phyloP scores from a whole-genome alignment of 495 filamentous ascomycete species.

The Penicillium tannophilum region DNA sequence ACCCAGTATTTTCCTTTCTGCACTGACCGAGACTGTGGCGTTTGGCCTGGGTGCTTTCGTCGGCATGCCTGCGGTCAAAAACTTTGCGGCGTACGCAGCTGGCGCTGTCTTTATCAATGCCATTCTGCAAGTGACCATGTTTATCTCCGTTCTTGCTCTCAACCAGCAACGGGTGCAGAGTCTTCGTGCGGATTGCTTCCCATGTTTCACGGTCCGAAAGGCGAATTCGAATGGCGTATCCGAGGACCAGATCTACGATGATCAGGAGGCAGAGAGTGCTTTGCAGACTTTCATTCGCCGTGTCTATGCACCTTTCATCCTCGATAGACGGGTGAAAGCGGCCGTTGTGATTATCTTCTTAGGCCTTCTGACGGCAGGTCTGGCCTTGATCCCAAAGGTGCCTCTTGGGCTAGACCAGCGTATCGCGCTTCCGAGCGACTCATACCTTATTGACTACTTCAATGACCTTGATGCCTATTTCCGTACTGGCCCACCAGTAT shows the following conservation, averaged over 20 bases:
- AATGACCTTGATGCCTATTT: slow-evolving; percentile 94
- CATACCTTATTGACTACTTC: slow-evolving; percentile 92
- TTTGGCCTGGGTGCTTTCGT: slow-evolving; percentile 92
- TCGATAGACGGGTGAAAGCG: slow-evolving; percentile 77
- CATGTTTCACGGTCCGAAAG: slow-evolving; percentile 75
- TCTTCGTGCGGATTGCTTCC: slow-evolving; percentile 88
- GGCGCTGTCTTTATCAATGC: slow-evolving; percentile 98
- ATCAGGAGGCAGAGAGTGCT: slow-evolving; percentile 64
- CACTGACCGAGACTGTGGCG: slow-evolving; percentile 87
- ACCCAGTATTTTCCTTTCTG: slow-evolving; percentile 94
- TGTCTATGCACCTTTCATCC: slow-evolving; percentile 77
- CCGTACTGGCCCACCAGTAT: slow-evolving; percentile 88
- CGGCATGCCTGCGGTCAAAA: slow-evolving; percentile 95
- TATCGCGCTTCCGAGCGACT: slow-evolving; percentile 88
- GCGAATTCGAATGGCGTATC: slow-evolving; percentile 55
- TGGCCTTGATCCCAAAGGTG: slow-evolving; percentile 82
- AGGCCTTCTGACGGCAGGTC: slow-evolving; percentile 79
- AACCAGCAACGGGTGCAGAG: slow-evolving; percentile 88
- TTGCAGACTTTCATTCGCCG: slow-evolving; percentile 87
- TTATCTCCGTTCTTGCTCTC: slow-evolving; percentile 84
- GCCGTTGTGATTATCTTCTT: slow-evolving; percentile 76
- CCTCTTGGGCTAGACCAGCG: slow-evolving; percentile 90
- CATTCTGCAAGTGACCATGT: slow-evolving; percentile 92
- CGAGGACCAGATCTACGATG: slow-evolving; percentile 61
- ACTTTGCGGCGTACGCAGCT: slow-evolving; percentile 95